A percentile compares a stretch with the other conserved stretches of the same genome.
Evolutionary conservation across 441 rosid genomes (phyloP).

Genomic region (Gossypium lobatum): DNA sequence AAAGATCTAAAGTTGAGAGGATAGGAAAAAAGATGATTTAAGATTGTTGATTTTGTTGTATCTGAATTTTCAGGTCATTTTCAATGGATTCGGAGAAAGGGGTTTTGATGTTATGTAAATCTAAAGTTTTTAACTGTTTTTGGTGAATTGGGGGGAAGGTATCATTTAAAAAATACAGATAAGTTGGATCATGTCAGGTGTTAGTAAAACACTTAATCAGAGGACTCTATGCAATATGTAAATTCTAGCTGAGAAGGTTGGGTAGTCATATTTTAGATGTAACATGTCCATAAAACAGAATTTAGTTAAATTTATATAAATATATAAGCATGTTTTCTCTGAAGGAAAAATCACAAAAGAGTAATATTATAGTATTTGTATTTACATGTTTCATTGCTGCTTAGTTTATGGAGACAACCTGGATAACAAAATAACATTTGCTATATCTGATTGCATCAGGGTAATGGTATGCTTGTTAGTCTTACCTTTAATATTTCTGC

Average conservation of each 20-base stretch:
- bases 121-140: neutral
- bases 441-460: neutral
- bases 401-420: neutral
- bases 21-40: neutral
- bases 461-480: neutral
- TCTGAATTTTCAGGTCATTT: neutral
- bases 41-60: neutral
- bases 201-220: neutral
- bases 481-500: neutral
- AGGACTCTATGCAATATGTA: neutral
- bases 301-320: neutral
- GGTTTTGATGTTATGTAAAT: neutral
- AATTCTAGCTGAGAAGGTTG: neutral
- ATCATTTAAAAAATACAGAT: neutral
- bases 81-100: neutral
- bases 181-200: neutral
- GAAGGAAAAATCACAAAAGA: neutral
- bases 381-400: neutral
- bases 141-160: neutral
- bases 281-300: neutral
- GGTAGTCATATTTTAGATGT: neutral
- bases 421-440: neutral
- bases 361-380: neutral
- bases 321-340: neutral
- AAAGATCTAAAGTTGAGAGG: conserved; percentile 1